Base-by-base conservation (phyloP, 1,139 yeast genomes). In the Sugiyamaella novakii region DNA sequence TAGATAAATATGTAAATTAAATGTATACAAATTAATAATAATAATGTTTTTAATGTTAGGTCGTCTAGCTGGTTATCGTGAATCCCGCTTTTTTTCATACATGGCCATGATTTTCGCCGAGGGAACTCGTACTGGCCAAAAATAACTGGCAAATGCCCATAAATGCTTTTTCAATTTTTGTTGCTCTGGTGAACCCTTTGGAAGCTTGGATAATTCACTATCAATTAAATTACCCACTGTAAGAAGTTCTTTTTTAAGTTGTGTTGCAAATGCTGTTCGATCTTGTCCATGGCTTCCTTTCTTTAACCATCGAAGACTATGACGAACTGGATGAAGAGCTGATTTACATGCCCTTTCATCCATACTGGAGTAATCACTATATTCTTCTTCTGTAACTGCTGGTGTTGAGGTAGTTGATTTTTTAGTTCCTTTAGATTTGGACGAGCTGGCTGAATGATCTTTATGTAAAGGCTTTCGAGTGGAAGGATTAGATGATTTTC, bases 131-230 rank as follows among this genome's bases (percentile, higher is more conserved):
- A 83, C 87, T 1, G 98, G 98, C 98, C 98, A 92, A 66, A 85
- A 92, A 53, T 81, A 79, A 31, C 94, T 79, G 6, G 97, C 95
- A 67, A 85, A 87, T 19, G 87, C 79, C 98, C 99, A 92, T 52
- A 92, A 72, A 61, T 91, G 96, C 64, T 79, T 83, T 54, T 76
- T 72, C 43, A 74, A 58, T 59, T 74, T 77, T 27, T 67, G 72
- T 43, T 68, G 65, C 15, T 68, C 70, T 52, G 57, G 1, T 63
- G 50, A n/a, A 43, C 59, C 39, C 54, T 55, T 10, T 41, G 50
- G 36, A 22, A 47, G 51, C 33, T 48, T 46, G 24, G 35, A 28
- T n/a, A 65, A 63, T 36, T 66, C 64, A 38, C 63, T 60, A 41
- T 70, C 76, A 56, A 88, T 87, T 58, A 79, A 83, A 55, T 81